These are phyloP conservation scores for Ilex paraguariensis DNA, from an alignment of 305 asterid genomes.

Conservation along the genomic window DNA sequence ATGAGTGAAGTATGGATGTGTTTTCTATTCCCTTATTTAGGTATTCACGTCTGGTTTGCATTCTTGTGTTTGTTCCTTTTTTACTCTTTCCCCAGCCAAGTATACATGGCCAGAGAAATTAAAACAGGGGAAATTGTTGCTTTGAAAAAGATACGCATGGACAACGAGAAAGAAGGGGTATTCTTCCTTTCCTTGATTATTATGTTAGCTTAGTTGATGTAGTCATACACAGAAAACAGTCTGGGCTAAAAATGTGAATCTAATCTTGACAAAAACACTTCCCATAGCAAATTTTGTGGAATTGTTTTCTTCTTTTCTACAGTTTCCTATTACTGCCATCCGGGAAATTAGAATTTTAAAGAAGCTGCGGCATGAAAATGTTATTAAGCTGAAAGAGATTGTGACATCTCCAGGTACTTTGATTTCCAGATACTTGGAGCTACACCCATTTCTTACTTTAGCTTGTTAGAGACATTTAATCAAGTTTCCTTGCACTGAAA, in stretches of 20 bases:
- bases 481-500: slow-evolving; percentile 11
- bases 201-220: background rate
- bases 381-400: slow-evolving; percentile 85
- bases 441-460: slow-evolving; percentile 10
- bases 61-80: slow-evolving; percentile 14
- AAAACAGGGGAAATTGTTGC: slow-evolving; percentile 85
- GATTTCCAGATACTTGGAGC: slow-evolving; percentile 9
- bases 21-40: background rate
- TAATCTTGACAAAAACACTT: no score
- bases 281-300: background rate
- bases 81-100: slow-evolving; percentile 55
- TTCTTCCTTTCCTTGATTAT: slow-evolving; percentile 18
- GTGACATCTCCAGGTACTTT: slow-evolving; percentile 85
- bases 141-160: slow-evolving; percentile 95
- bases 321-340: slow-evolving; percentile 95
- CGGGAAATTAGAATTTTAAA: slow-evolving; percentile 89
- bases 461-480: slow-evolving; percentile 7
- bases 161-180: slow-evolving; percentile 98
- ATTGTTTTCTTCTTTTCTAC: slow-evolving; percentile 20
- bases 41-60: slow-evolving; percentile 9
- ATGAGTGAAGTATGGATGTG: background rate
- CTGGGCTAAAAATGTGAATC: no score
- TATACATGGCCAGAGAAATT: slow-evolving; percentile 87
- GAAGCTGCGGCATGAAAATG: slow-evolving; percentile 90
- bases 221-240: no score